These are phyloP conservation scores for Macrolepiota albuminosa DNA, from an alignment of 768 basidiomycete species.

Conservation along the genomic window DNA sequence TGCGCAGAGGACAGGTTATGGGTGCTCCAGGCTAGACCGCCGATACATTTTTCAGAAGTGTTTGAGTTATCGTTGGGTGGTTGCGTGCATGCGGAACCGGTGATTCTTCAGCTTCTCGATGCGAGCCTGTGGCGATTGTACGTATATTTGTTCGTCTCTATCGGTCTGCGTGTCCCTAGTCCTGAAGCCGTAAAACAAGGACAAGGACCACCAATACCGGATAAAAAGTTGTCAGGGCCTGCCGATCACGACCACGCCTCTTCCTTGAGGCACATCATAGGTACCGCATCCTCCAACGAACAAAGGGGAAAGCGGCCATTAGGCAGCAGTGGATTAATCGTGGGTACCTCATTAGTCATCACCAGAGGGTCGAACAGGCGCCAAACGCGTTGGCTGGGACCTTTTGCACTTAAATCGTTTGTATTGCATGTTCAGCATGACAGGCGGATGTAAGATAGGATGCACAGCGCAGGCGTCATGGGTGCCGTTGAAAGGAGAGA, in stretches of 20 bases:
- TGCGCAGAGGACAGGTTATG: not conserved
- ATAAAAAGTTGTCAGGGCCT: not conserved
- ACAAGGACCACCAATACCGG: not conserved
- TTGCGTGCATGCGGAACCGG: not conserved
- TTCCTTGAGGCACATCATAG: constrained; percentile 1
- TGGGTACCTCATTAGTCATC: not conserved
- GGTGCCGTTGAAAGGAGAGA: not conserved
- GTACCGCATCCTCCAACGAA: not conserved
- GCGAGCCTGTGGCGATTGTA: not conserved
- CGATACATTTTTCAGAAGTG: not conserved
- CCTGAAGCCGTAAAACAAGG: not conserved
- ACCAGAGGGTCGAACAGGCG: not conserved
- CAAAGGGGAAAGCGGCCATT: not conserved
- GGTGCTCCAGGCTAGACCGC: not conserved
- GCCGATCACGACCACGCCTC: not conserved
- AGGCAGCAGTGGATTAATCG: not conserved
- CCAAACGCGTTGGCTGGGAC: not conserved
- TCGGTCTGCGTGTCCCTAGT: not conserved
- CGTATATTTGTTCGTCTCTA: not conserved
- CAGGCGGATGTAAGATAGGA: not conserved
- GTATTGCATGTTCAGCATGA: not conserved
- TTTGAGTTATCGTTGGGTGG: not conserved
- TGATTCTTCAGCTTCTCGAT: not conserved
- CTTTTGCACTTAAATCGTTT: not conserved
- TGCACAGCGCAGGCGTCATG: not conserved